Percentiles rank a stretch among this genome's conserved stretches.
Conservation (phyloP, 306 rosid genomes). For the Corylus avellana region DNA sequence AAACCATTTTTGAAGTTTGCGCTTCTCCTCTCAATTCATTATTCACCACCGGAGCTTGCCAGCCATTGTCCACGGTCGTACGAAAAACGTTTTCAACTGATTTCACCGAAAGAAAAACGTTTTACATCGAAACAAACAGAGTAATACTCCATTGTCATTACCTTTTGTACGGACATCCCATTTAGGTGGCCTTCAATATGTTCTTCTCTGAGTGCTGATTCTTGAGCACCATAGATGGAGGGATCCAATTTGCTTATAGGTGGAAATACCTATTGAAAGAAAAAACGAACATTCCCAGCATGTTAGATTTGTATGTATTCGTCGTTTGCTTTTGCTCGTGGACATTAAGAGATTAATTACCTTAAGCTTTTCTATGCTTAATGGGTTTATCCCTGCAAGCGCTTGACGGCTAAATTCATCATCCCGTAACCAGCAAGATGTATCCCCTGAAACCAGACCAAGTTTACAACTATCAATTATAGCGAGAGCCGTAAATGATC, state of each 20-base stretch:
- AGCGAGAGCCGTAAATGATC: too few relatives aligned
- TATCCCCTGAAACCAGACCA: background rate
- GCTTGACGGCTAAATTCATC: conserved; percentile 21
- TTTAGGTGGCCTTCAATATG: conserved; percentile 42
- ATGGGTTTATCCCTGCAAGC: conserved; percentile 3
- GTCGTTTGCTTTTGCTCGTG: background rate
- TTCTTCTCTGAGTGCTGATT: conserved; percentile 52
- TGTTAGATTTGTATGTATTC: background rate
- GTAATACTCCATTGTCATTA: background rate
- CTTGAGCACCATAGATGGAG: conserved; percentile 45
- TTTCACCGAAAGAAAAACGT: background rate
- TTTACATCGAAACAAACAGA: background rate
- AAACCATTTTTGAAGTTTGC: too few relatives aligned
- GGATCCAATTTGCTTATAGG: conserved; percentile 52
- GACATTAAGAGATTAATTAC: background rate
- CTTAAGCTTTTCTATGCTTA: background rate
- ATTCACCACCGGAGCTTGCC: too few relatives aligned
- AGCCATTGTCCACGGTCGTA: too few relatives aligned
- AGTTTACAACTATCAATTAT: too few relatives aligned
- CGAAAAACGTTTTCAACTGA: too few relatives aligned
- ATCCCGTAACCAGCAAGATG: background rate
- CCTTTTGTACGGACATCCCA: conserved; percentile 52
- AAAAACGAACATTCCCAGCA: background rate
- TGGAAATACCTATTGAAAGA: conserved; percentile 41
- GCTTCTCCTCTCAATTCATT: too few relatives aligned